Evolutionary conservation across 257 asterid genomes (phyloP).

Genomic region (Dorcoceras hygrometricum): DNA sequence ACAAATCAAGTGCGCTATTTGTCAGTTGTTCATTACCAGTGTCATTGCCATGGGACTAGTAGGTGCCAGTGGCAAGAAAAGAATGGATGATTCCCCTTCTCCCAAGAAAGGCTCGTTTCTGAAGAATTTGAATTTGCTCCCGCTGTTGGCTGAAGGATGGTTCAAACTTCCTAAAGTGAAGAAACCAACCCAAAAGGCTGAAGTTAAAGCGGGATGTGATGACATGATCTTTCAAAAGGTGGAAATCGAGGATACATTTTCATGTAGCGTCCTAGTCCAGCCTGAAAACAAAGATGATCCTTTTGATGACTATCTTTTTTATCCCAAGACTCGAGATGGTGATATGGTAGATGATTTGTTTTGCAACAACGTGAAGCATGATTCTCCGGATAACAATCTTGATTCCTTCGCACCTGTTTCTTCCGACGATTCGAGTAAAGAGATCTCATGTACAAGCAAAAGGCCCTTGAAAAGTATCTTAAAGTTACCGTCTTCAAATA

Average conservation of each 20-base stretch:
- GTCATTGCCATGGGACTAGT: constrained; percentile 38
- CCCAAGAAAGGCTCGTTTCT: constrained; percentile 23
- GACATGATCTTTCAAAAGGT: constrained; percentile 13
- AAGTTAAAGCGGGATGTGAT: background rate
- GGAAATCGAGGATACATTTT: background rate
- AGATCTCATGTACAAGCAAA: background rate
- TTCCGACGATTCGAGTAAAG: constrained; percentile 27
- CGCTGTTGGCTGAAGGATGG: constrained; percentile 38
- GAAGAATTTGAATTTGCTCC: constrained; percentile 24
- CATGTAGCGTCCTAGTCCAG: background rate
- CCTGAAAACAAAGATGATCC: background rate
- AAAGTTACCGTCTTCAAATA: constrained; percentile 29
- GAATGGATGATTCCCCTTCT: constrained; percentile 1
- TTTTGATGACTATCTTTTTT: background rate
- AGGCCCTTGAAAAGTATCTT: constrained; percentile 48
- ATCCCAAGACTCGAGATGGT: constrained; percentile 12
- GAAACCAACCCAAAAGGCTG: constrained; percentile 16
- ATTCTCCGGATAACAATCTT: constrained; percentile 8
- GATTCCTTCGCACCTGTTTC: constrained; percentile 5
- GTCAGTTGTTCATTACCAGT: constrained; percentile 42
- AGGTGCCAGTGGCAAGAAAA: constrained; percentile 21
- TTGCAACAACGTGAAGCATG: background rate
- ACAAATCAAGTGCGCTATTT: constrained; percentile 38
- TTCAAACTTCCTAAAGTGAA: constrained; percentile 33
- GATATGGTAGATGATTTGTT: constrained; percentile 20